Conservation (phyloP, 73 alveolate species). For the Tetrahymena elliotti region DNA sequence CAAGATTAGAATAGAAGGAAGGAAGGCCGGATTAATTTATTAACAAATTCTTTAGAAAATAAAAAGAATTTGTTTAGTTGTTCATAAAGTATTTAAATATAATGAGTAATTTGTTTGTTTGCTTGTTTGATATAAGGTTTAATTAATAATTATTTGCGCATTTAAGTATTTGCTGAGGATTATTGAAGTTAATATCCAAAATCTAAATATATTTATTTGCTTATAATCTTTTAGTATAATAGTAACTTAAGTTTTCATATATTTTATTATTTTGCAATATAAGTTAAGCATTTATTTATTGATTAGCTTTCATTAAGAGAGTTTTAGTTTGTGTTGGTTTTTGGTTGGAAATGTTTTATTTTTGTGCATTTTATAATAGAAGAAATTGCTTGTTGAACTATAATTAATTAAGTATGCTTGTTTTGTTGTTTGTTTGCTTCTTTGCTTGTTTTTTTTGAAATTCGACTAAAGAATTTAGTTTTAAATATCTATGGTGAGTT, state of each 20-base stretch:
- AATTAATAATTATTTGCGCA: not conserved
- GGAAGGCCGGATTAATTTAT: not conserved
- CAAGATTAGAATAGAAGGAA: not conserved
- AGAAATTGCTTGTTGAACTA: not conserved
- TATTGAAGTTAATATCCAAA: no score
- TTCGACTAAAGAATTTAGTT: no score
- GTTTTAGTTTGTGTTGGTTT: not conserved
- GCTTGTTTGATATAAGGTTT: not conserved
- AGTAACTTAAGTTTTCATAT: not conserved
- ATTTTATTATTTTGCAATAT: not conserved
- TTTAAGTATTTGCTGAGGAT: not conserved
- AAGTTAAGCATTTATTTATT: not conserved
- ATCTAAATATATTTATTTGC: no score
- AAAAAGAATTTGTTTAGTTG: not conserved
- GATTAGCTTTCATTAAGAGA: not conserved
- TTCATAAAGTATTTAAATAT: not conserved
- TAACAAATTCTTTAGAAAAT: no score
- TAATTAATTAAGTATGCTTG: no score
- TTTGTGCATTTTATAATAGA: not conserved
- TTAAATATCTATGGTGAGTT: no score
- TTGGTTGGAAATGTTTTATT: no score
- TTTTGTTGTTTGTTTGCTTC: no score
- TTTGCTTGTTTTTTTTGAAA: no score
- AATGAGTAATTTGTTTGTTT: not conserved
- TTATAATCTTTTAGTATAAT: not conserved